Evolutionary conservation across 306 rosid genomes (phyloP).

Genomic region (Chamaecrista fasciculata): DNA sequence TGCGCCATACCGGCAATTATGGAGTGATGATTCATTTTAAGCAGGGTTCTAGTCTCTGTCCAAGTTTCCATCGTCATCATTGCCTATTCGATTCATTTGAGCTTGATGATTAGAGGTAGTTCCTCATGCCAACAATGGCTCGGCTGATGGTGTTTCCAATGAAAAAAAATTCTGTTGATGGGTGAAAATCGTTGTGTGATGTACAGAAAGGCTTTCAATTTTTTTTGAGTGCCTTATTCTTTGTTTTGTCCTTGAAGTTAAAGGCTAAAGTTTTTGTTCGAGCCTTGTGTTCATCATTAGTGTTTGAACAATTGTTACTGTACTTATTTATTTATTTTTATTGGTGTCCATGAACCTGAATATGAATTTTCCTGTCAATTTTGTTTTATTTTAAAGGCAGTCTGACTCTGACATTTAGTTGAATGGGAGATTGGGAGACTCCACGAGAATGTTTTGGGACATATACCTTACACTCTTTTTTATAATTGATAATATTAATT

Average conservation of each 20-base stretch:
- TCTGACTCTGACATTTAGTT: too few relatives aligned
- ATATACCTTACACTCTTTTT: too few relatives aligned
- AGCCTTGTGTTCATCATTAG: constrained; percentile 40
- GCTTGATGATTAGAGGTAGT: constrained; percentile 47
- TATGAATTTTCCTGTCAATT: too few relatives aligned
- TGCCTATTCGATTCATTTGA: constrained; percentile 41
- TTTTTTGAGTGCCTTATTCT: constrained; percentile 56
- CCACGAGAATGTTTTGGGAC: too few relatives aligned
- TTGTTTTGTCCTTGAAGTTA: constrained; percentile 42
- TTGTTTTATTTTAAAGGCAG: too few relatives aligned
- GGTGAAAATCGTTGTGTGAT: constrained; percentile 34
- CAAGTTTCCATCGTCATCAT: constrained; percentile 36
- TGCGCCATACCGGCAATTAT: constrained; percentile 38
- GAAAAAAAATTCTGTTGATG: constrained; percentile 40
- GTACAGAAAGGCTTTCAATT: constrained; percentile 72
- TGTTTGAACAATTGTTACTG: constrained; percentile 38
- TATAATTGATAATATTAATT: too few relatives aligned
- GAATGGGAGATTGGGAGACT: too few relatives aligned
- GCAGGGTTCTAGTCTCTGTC: constrained; percentile 36
- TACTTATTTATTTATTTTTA: too few relatives aligned
- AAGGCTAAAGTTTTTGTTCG: constrained; percentile 42
- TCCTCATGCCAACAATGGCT: constrained; percentile 36
- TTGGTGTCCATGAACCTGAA: too few relatives aligned
- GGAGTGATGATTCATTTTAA: constrained; percentile 38
- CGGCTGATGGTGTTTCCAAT: too few relatives aligned